Evolutionary conservation across 2,329 filamentous ascomycete species (phyloP).

Genomic region (Blumeriella jaapii): DNA sequence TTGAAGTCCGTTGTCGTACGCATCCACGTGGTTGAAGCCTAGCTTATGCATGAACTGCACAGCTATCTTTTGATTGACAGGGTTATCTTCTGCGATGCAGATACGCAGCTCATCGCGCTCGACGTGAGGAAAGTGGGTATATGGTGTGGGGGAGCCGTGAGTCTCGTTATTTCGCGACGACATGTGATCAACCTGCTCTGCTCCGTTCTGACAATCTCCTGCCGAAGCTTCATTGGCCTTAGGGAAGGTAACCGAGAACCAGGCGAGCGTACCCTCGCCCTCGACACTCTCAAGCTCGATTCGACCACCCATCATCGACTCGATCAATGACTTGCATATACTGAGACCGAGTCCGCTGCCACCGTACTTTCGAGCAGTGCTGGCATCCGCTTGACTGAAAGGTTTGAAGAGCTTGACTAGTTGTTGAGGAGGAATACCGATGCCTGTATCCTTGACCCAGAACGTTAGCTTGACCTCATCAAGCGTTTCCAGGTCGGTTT

Average conservation of each 20-base stretch:
- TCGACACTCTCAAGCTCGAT: constrained; percentile 74
- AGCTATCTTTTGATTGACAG: constrained; percentile 88
- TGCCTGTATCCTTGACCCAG: constrained; percentile 81
- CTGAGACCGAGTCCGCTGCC: constrained; percentile 84
- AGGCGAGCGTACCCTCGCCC: constrained; percentile 57
- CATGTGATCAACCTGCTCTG: constrained; percentile 22
- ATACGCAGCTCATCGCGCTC: constrained; percentile 70
- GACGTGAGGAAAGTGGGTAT: constrained; percentile 59
- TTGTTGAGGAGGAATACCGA: constrained; percentile 76
- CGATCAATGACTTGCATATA: constrained; percentile 89
- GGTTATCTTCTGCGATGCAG: constrained; percentile 90
- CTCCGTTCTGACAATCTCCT: constrained; percentile 38
- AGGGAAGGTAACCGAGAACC: constrained; percentile 75
- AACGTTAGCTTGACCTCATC: constrained; percentile 67
- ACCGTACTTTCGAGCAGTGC: constrained; percentile 81
- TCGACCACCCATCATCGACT: constrained; percentile 79
- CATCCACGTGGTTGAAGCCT: constrained; percentile 70
- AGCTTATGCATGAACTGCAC: constrained; percentile 82
- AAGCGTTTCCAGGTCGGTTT: constrained; percentile 57
- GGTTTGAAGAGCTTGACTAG: constrained; percentile 80
- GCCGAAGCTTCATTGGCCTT: constrained; percentile 59
- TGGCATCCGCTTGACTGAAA: constrained; percentile 86
- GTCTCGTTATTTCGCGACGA: constrained; percentile 32
- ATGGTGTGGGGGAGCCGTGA: constrained; percentile 34
- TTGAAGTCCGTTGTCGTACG: constrained; percentile 80